Evolutionary conservation across 2,329 filamentous ascomycete species (phyloP).

Genomic region (Knufia fluminis): DNA sequence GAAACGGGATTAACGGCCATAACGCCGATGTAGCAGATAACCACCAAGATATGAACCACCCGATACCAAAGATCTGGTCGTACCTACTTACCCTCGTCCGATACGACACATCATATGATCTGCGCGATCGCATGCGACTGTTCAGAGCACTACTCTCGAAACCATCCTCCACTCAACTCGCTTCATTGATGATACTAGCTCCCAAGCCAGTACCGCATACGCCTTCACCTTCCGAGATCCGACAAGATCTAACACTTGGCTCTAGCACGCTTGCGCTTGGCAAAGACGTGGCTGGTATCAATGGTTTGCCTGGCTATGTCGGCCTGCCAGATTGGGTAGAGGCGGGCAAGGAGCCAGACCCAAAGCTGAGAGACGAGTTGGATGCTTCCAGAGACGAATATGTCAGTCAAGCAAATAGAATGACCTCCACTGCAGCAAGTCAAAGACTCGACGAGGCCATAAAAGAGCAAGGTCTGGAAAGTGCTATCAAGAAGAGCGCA

Average conservation of each 20-base stretch:
- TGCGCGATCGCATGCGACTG: conserved; percentile 80
- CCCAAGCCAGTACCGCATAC: conserved; percentile 90
- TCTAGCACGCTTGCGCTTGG: conserved; percentile 79
- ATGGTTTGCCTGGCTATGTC: conserved; percentile 70
- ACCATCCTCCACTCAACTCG: conserved; percentile 68
- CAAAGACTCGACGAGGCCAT: conserved; percentile 36
- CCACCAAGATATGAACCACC: conserved; percentile 45
- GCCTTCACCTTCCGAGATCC: conserved; percentile 76
- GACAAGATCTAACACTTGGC: conserved; percentile 69
- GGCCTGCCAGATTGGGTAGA: conserved; percentile 76
- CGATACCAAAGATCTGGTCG: conserved; percentile 69
- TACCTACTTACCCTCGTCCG: conserved; percentile 77
- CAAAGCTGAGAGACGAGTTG: conserved; percentile 57
- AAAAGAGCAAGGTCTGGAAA: conserved; percentile 30
- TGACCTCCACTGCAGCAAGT: conserved; percentile 29
- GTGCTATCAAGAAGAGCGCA: conserved; percentile 20
- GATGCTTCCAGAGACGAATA: conserved; percentile 24
- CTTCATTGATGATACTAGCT: conserved; percentile 79
- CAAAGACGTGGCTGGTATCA: conserved; percentile 56
- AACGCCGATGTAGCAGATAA: conserved; percentile 22
- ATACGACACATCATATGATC: conserved; percentile 90
- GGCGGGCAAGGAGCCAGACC: conserved; percentile 69
- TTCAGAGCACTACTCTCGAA: conserved; percentile 76
- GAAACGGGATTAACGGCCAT: conserved; percentile 19
- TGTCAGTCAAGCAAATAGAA: conserved; percentile 28